Percentiles rank a stretch among this genome's conserved stretches.
Conservation (phyloP, 768 basidiomycete species). For the Dentipellis fragilis region DNA sequence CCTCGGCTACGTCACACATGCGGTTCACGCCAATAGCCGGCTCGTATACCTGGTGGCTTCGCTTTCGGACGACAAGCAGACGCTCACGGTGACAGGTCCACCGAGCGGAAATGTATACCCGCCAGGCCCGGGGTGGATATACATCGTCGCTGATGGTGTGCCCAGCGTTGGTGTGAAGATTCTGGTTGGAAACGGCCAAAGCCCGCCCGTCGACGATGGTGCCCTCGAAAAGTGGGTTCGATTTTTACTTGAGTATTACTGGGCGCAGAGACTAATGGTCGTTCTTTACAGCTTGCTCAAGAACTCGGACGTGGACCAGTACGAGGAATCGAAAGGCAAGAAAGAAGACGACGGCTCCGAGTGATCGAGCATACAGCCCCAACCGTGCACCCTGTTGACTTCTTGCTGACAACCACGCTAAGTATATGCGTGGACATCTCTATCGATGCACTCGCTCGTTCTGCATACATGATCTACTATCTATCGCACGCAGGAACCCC, state of each 20-base stretch:
- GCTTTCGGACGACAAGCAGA: slow-evolving; percentile 31
- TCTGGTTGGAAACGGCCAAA: slow-evolving; percentile 58
- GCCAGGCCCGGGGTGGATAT: slow-evolving; percentile 75
- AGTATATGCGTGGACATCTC: background rate
- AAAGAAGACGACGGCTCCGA: slow-evolving; percentile 6
- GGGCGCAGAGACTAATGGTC: background rate
- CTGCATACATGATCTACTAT: background rate
- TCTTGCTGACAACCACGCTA: background rate
- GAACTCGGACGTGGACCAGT: slow-evolving; percentile 39
- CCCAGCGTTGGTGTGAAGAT: slow-evolving; percentile 54
- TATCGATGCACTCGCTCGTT: background rate
- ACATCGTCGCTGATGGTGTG: slow-evolving; percentile 52
- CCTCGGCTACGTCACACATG: slow-evolving; percentile 73
- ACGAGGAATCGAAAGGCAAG: slow-evolving; percentile 28
- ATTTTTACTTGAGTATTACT: background rate
- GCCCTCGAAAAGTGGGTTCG: slow-evolving; percentile 49
- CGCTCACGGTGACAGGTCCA: slow-evolving; percentile 53
- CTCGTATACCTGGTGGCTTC: slow-evolving; percentile 52
- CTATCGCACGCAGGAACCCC: background rate
- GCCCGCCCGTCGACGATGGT: slow-evolving; percentile 45
- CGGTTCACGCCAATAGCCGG: slow-evolving; percentile 68
- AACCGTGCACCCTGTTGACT: background rate
- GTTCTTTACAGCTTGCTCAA: slow-evolving; percentile 32
- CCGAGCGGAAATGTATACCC: slow-evolving; percentile 60
- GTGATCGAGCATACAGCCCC: slow-evolving; percentile 1